These are phyloP conservation scores for Ocimum tenuiflorum DNA, from an alignment of 257 asterid species.

Conservation along the genomic window DNA sequence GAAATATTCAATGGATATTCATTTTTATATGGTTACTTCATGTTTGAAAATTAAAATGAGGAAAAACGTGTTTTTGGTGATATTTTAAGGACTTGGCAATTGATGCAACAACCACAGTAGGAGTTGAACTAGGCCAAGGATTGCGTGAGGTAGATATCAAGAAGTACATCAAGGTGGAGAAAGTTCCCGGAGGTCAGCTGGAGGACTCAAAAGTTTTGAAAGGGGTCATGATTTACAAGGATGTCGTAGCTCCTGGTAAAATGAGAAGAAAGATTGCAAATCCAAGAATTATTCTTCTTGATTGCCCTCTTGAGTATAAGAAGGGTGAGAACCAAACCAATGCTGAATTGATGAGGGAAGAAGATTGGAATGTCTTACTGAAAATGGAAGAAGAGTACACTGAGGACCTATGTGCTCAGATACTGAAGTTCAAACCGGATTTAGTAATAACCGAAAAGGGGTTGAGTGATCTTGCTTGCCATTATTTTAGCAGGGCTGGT, in stretches of 20 bases:
- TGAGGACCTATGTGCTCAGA: conserved; percentile 63
- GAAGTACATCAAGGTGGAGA: conserved; percentile 92
- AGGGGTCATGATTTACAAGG: conserved; percentile 96
- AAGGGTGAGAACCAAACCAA: conserved; percentile 98
- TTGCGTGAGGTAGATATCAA: conserved; percentile 88
- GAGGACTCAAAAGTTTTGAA: conserved; percentile 83
- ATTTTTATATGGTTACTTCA: no score
- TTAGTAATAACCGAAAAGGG: conserved; percentile 92
- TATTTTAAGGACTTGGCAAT: conserved; percentile 75
- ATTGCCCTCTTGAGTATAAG: conserved; percentile 91
- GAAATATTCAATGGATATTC: no score
- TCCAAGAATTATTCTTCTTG: conserved; percentile 91
- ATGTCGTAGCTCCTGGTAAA: conserved; percentile 94
- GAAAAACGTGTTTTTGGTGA: conserved; percentile 17
- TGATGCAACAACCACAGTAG: conserved; percentile 76
- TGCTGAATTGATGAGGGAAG: conserved; percentile 85
- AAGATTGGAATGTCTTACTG: conserved; percentile 83
- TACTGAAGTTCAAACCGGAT: conserved; percentile 80
- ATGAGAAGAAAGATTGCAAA: conserved; percentile 79
- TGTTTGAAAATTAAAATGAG: no score
- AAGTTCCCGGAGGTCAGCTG: conserved; percentile 92
- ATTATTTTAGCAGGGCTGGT: conserved; percentile 84
- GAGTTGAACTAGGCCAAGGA: conserved; percentile 89
- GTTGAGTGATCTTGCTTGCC: conserved; percentile 85
- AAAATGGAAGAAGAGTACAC: conserved; percentile 97